These are phyloP conservation scores for Rozella allomycis DNA, from an alignment of 371 early-diverging fungal genomes.

Conservation along the genomic window DNA sequence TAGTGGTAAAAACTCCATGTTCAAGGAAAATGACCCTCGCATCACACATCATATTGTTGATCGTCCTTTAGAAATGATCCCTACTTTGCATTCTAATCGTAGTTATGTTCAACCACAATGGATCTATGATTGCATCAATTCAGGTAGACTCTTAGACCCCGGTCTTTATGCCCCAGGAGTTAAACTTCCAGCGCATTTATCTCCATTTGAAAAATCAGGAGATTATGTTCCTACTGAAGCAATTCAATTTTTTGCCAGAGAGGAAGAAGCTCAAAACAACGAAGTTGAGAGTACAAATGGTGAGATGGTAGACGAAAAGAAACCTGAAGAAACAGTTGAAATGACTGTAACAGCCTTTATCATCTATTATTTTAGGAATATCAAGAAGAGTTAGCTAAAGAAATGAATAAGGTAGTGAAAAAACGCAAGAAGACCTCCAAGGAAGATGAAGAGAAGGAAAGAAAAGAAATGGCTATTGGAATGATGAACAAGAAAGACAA, in stretches of 20 bases:
- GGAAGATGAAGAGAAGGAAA: conserved; percentile 56
- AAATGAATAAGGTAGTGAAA: conserved; percentile 3
- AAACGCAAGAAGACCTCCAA: conserved; percentile 32
- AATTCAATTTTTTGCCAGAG: too few species aligned
- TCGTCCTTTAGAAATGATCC: conserved; percentile 45
- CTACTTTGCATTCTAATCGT: conserved; percentile 21
- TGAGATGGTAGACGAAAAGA: neutral
- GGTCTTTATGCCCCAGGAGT: conserved; percentile 57
- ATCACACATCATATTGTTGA: conserved; percentile 78
- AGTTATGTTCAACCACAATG: conserved; percentile 95
- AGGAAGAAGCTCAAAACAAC: neutral
- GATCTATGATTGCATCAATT: conserved; percentile 83
- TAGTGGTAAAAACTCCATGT: conserved; percentile 29
- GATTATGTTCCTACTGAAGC: too few species aligned
- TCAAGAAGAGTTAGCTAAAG: too few species aligned
- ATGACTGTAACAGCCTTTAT: neutral
- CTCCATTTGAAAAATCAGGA: conserved; percentile 44
- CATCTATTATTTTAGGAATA: too few species aligned
- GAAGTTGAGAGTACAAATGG: neutral
- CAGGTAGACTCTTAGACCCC: conserved; percentile 40
- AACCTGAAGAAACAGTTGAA: neutral
- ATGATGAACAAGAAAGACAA: conserved; percentile 86
- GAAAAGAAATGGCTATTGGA: conserved; percentile 58
- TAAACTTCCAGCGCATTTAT: conserved; percentile 71
- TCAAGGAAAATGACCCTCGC: conserved; percentile 50